Conservation (phyloP, 495 filamentous ascomycete genomes). For the Podospora sp. region DNA sequence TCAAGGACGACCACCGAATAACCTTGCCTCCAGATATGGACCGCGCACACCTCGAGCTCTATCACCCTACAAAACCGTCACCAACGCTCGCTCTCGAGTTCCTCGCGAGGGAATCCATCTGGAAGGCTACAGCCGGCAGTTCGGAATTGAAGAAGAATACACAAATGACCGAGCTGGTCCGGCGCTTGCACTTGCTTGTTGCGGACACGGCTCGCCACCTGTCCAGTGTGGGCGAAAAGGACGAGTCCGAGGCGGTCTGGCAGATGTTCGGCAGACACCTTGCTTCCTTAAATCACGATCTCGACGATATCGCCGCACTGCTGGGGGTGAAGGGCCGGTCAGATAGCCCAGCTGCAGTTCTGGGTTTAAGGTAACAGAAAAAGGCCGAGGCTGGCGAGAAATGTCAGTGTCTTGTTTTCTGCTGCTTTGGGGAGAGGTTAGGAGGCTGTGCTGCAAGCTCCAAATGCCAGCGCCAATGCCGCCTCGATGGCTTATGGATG, state of each 20-base stretch:
- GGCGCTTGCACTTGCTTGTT: conserved; percentile 22
- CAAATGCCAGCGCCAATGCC: too few relatives aligned
- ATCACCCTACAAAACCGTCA: conserved; percentile 45
- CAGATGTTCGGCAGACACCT: conserved; percentile 18
- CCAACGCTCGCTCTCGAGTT: conserved; percentile 40
- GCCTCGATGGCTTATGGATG: too few relatives aligned
- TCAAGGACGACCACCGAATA: conserved; percentile 13
- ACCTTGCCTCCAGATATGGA: conserved; percentile 21
- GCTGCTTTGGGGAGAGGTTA: too few relatives aligned
- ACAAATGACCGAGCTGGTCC: neutral
- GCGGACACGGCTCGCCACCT: conserved; percentile 34
- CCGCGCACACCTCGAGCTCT: conserved; percentile 43
- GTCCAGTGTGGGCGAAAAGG: conserved; percentile 16
- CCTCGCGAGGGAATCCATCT: conserved; percentile 19
- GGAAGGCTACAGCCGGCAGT: neutral
- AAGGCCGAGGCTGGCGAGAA: too few relatives aligned
- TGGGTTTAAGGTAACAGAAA: too few relatives aligned
- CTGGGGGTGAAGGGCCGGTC: neutral
- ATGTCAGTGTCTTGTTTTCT: too few relatives aligned
- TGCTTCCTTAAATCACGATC: neutral
- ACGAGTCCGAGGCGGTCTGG: conserved; percentile 26
- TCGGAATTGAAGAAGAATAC: too few relatives aligned
- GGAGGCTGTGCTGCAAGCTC: too few relatives aligned
- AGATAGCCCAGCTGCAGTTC: too few relatives aligned
- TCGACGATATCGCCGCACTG: neutral